phyloP scores from a whole-genome alignment of 495 filamentous ascomycete genomes.

The Penicillium herquei region DNA sequence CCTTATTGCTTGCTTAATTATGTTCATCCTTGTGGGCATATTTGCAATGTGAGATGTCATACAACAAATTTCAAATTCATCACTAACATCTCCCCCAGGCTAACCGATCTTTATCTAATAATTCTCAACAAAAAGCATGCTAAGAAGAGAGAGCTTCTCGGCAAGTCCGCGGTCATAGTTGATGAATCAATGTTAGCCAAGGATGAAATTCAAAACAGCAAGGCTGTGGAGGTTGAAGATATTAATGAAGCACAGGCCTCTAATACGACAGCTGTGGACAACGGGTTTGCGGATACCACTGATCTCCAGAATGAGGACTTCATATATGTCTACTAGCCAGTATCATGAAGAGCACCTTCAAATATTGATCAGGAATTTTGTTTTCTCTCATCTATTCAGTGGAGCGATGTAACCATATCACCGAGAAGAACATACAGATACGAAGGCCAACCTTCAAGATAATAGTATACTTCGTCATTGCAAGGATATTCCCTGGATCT shows the following conservation, averaged over 20 bases:
- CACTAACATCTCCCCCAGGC: not conserved
- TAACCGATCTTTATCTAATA: slow-evolving; percentile 42
- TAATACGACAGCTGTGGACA: slow-evolving; percentile 7
- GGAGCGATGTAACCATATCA: too few relatives aligned
- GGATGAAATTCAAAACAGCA: slow-evolving; percentile 6
- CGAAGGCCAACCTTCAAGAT: too few relatives aligned
- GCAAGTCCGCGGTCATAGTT: slow-evolving; percentile 18
- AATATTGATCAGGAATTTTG: too few relatives aligned
- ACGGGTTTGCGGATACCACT: slow-evolving; percentile 26
- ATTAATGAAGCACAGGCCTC: slow-evolving; percentile 5
- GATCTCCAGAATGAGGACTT: slow-evolving; percentile 32
- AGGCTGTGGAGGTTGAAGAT: slow-evolving; percentile 20
- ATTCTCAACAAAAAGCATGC: slow-evolving; percentile 47
- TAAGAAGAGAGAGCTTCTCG: slow-evolving; percentile 37
- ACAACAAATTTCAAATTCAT: not conserved
- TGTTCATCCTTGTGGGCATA: slow-evolving; percentile 23
- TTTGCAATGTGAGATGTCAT: slow-evolving; percentile 18
- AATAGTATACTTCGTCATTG: too few relatives aligned
- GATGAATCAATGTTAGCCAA: slow-evolving; percentile 24
- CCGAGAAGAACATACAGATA: too few relatives aligned
- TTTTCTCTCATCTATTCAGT: too few relatives aligned
- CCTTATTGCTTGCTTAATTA: slow-evolving; percentile 24
- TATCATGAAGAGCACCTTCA: too few relatives aligned
- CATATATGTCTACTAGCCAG: slow-evolving; percentile 24
- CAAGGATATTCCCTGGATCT: too few relatives aligned